Evolutionary conservation across 176 grass and related monocot genomes (phyloP), one percentile per base, ranked within the genome.

Genomic region (Bromus sterilis): DNA sequence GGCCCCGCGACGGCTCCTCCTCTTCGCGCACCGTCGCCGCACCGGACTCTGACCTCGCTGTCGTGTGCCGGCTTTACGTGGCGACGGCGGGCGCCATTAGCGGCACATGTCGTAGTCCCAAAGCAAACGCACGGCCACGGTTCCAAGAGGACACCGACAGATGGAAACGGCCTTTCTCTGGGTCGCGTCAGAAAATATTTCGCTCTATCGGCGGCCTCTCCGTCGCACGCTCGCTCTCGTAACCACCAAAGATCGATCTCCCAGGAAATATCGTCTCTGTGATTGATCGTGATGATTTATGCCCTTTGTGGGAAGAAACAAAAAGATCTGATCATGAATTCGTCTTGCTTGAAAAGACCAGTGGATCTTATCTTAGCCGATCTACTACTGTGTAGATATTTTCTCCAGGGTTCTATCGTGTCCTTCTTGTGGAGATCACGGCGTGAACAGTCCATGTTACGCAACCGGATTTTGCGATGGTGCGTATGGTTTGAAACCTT

Each of bases 1-100:
- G 66, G 66, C 1, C 62, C 61, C 72, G 64, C 63, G 65, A 21
- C 83, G 57, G 56, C 55, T 11, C 65, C 66, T 6, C 39, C 23
- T 56, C 81, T 15, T 41, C 66, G 36, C 32, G 2, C 73, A 8
- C 48, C 16, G 66, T 78, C 48, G 55, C 29, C 21, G 51, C 46
- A 28, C 62, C 62, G 28, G 14, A 20, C 64, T 21, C 21, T 40
- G 44, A 7, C 28, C 62, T 87, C 74, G 24, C 79, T 29, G 74
- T 87, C 86, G 56, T 0, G 14, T 56, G 56, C 74, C 65, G 86
- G 73, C 72, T 72, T 34, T 78, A 73, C 80, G 80, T 83, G 80
- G 86, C 63, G 40, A 46, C 8, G 23, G 55, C 20, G 20, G 34
- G 55, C 23, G 55, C n/a, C 74, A 55, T 25, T 24, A 56, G 76